A percentile compares a stretch with the other conserved stretches of the same genome.
phyloP scores from a whole-genome alignment of 495 filamentous ascomycete genomes.

The Cetradonia linearis region DNA sequence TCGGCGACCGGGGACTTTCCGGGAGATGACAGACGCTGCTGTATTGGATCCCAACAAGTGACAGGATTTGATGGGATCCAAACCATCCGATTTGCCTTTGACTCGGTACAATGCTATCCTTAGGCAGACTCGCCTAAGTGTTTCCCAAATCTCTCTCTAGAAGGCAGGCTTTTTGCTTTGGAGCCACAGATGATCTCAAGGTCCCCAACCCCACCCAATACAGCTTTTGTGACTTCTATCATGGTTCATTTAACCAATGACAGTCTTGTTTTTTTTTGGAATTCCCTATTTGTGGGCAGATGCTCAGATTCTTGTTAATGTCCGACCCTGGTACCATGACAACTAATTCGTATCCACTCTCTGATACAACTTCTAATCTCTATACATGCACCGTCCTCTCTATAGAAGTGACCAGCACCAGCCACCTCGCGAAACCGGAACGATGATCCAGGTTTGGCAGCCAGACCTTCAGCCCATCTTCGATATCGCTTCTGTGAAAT shows the following conservation, averaged over 20 bases:
- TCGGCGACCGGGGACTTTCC: not conserved
- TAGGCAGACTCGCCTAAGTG: too few species aligned
- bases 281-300: not conserved
- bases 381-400: conserved; percentile 49
- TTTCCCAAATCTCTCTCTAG: too few species aligned
- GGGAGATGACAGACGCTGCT: not conserved
- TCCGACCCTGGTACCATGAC: not conserved
- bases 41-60: not conserved
- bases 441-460: conserved; percentile 25
- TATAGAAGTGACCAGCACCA: conserved; percentile 79
- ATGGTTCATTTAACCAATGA: not conserved
- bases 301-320: not conserved
- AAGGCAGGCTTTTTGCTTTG: not conserved
- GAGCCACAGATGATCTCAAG: not conserved
- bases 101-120: too few species aligned
- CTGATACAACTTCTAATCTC: conserved; percentile 40
- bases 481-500: conserved; percentile 56
- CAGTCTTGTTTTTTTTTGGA: not conserved
- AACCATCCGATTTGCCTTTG: not conserved
- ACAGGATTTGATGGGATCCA: not conserved
- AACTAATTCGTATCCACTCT: conserved; percentile 33
- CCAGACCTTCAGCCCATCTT: conserved; percentile 57
- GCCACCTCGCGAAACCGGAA: conserved; percentile 50
- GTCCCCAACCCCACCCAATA: not conserved
- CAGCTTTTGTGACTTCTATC: not conserved